Percentiles rank a stretch among this genome's conserved stretches.
These are phyloP conservation scores for Mycena sp. DNA, from an alignment of 1,284 basidiomycete genomes.

Conservation along the genomic window DNA sequence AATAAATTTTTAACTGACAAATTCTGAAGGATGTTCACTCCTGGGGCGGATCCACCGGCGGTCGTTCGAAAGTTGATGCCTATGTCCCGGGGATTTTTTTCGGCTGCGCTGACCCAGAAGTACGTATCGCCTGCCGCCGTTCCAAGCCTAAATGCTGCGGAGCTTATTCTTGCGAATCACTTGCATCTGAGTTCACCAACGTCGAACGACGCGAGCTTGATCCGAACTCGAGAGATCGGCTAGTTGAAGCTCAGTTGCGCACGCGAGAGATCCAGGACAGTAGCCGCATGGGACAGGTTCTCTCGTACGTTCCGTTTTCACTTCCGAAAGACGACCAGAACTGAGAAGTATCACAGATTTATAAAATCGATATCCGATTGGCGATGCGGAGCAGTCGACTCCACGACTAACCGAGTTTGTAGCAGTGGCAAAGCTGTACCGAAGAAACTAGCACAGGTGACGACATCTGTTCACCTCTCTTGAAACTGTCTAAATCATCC, in stretches of 20 bases:
- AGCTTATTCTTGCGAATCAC: neutral
- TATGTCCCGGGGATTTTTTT: conserved; percentile 16
- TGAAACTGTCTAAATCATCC: neutral
- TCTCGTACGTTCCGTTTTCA: neutral
- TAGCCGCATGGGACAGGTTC: conserved; percentile 11
- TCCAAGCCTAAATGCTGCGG: conserved; percentile 10
- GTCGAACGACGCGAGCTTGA: conserved; percentile 13
- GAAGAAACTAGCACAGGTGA: conserved; percentile 9
- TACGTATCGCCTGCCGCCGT: conserved; percentile 9
- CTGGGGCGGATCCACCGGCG: conserved; percentile 6
- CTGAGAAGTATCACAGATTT: conserved; percentile 5
- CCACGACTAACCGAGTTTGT: conserved; percentile 1
- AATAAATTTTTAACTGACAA: neutral
- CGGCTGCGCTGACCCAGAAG: conserved; percentile 1
- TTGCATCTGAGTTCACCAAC: conserved; percentile 8
- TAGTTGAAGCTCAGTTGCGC: conserved; percentile 13
- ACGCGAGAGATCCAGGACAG: conserved; percentile 16
- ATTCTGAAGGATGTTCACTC: conserved; percentile 11
- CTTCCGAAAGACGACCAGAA: neutral
- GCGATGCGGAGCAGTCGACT: conserved; percentile 4
- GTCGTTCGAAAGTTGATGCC: conserved; percentile 6
- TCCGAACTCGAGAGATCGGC: conserved; percentile 12
- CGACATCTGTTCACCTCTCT: neutral
- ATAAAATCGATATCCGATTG: conserved; percentile 14
- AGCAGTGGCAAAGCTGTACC: conserved; percentile 3